A percentile compares a stretch with the other conserved stretches of the same genome.
Evolutionary conservation across 2,329 filamentous ascomycete species (phyloP).

Genomic region (Sclerotinia minor): DNA sequence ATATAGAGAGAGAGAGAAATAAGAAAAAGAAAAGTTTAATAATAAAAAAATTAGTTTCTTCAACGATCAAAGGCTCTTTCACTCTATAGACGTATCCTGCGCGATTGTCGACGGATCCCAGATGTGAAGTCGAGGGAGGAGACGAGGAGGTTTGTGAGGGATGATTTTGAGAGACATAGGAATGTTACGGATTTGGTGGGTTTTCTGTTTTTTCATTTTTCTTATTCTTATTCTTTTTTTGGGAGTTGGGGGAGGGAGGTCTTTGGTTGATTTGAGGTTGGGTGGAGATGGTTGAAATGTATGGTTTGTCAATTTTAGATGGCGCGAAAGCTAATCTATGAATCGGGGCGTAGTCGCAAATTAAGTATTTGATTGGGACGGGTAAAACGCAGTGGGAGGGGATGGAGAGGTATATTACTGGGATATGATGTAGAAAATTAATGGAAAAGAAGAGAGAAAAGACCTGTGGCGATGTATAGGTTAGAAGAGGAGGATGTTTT

Average conservation of each 20-base stretch:
- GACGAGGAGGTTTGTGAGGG: constrained; percentile 56
- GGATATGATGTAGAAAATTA: constrained; percentile 43
- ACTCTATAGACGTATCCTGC: constrained; percentile 59
- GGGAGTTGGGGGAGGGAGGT: background rate
- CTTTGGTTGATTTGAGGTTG: background rate
- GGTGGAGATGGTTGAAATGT: constrained; percentile 2
- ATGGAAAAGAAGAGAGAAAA: background rate
- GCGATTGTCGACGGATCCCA: constrained; percentile 53
- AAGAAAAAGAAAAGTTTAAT: background rate
- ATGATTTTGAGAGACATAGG: constrained; percentile 62
- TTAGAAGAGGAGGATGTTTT: background rate
- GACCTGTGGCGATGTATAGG: constrained; percentile 2
- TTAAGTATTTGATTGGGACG: constrained; percentile 62
- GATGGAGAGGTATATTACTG: constrained; percentile 59
- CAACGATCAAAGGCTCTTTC: constrained; percentile 56
- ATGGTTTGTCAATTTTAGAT: background rate
- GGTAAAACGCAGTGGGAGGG: constrained; percentile 66
- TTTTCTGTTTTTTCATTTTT: constrained; percentile 26
- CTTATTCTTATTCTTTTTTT: background rate
- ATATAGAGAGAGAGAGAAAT: too few relatives aligned
- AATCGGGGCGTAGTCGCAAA: constrained; percentile 51
- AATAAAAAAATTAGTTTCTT: constrained; percentile 49
- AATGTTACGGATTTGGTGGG: constrained; percentile 57
- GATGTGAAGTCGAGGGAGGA: constrained; percentile 56
- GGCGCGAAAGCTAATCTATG: constrained; percentile 8